These are phyloP conservation scores for Rubia yunnanensis DNA, from an alignment of 257 asterid genomes.

Conservation along the genomic window DNA sequence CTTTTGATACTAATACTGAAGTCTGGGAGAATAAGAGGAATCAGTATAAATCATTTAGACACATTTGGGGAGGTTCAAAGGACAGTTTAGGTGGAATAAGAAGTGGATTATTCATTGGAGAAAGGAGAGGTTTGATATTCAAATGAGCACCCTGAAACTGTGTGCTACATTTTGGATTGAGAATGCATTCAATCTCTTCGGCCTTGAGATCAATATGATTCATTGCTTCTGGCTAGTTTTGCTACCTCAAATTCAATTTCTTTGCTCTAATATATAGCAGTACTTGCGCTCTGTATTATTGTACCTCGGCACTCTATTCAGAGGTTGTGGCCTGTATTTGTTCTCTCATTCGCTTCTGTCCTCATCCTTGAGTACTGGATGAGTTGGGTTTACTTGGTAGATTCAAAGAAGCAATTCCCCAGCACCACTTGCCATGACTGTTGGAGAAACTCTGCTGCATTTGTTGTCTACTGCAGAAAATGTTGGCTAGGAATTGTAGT, in stretches of 20 bases:
- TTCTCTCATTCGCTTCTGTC: conserved; percentile 57
- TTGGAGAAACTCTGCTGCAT: conserved; percentile 75
- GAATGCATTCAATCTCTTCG: too few relatives aligned
- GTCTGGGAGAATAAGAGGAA: conserved; percentile 23
- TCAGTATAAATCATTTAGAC: conserved; percentile 44
- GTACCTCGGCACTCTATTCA: conserved; percentile 59
- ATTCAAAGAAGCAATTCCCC: conserved; percentile 26
- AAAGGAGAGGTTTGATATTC: conserved; percentile 94
- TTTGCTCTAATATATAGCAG: conserved; percentile 56
- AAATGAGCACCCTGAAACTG: too few relatives aligned
- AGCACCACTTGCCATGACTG: conserved; percentile 65
- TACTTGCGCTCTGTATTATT: conserved; percentile 78
- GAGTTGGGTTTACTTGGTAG: conserved; percentile 64
- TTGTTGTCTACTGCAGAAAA: too few relatives aligned
- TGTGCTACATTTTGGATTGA: too few relatives aligned
- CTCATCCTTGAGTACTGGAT: conserved; percentile 72
- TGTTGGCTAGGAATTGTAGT: too few relatives aligned
- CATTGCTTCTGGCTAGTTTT: conserved; percentile 78
- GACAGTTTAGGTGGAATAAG: conserved; percentile 83
- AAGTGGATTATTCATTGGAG: conserved; percentile 54
- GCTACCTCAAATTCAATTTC: conserved; percentile 81
- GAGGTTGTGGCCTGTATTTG: conserved; percentile 73
- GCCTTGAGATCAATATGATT: conserved; percentile 96
- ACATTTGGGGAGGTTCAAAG: conserved; percentile 78
- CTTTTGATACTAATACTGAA: conserved; percentile 27